Evolutionary conservation across 2,329 filamentous ascomycete species (phyloP).

Genomic region (Penicillium sp.): DNA sequence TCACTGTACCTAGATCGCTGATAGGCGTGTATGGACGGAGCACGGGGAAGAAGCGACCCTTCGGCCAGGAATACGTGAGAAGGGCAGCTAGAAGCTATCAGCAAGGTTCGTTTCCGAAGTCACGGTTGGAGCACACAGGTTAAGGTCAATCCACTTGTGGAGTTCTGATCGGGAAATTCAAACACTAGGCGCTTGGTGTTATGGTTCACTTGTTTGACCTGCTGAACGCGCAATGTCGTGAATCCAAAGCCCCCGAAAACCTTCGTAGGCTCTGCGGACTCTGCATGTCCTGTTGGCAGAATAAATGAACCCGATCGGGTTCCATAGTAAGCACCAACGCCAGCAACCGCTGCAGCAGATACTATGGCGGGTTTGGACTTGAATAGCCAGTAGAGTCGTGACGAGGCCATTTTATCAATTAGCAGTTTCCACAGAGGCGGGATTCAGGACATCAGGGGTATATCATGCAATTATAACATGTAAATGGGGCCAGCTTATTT

Average conservation of each 20-base stretch:
- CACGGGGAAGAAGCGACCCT: constrained; percentile 58
- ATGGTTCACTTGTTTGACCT: constrained; percentile 42
- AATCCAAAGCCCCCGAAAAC: constrained; percentile 9
- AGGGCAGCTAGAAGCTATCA: constrained; percentile 48
- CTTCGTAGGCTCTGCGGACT: constrained; percentile 5
- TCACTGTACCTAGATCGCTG: constrained; percentile 48
- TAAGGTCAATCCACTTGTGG: constrained; percentile 50
- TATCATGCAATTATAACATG: neutral
- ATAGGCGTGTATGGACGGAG: constrained; percentile 67
- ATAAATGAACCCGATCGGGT: constrained; percentile 6
- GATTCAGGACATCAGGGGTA: neutral
- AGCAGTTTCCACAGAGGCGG: neutral
- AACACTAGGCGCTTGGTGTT: constrained; percentile 61
- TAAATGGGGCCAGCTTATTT: neutral
- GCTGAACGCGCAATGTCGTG: constrained; percentile 2
- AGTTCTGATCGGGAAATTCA: constrained; percentile 50
- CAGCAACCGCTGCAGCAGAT: constrained; percentile 3
- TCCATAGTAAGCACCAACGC: constrained; percentile 7
- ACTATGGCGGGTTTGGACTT: constrained; percentile 1
- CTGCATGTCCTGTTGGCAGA: constrained; percentile 7
- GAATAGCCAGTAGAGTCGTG: constrained; percentile 1
- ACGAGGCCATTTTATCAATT: constrained; percentile 1
- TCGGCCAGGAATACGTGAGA: constrained; percentile 60
- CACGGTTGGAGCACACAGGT: constrained; percentile 42
- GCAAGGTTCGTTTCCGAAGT: neutral